Conservation (phyloP, 2,329 filamentous ascomycete species). For the Botryosphaeria dothidea region DNA sequence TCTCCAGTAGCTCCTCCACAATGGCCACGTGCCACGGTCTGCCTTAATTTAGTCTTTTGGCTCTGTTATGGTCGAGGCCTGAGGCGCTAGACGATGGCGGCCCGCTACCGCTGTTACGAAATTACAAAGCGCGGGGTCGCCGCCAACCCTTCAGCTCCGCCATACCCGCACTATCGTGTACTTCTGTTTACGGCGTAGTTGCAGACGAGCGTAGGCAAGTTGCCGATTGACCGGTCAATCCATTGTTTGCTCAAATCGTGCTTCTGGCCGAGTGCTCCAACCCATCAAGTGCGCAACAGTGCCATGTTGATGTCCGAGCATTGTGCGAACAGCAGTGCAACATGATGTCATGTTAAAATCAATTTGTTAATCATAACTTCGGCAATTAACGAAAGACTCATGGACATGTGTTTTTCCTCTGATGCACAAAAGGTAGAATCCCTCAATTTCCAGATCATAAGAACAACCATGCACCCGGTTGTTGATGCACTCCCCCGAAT, state of each 20-base stretch:
- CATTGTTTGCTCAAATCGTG: not conserved
- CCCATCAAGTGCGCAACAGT: not conserved
- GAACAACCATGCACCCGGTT: too few species aligned
- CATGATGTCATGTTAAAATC: not conserved
- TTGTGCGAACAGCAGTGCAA: not conserved
- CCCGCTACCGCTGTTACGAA: not conserved
- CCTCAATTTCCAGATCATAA: too few species aligned
- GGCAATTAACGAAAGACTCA: too few species aligned
- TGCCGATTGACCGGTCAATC: not conserved
- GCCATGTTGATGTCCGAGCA: not conserved
- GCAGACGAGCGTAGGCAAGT: not conserved
- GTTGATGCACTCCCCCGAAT: too few species aligned
- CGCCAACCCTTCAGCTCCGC: not conserved
- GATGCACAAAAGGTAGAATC: too few species aligned
- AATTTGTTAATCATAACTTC: not conserved
- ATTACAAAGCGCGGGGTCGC: not conserved
- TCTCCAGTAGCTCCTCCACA: not conserved
- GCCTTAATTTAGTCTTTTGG: not conserved
- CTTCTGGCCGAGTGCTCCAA: not conserved
- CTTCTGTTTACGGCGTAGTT: not conserved
- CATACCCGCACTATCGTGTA: not conserved
- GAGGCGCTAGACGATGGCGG: not conserved
- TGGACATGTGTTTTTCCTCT: too few species aligned
- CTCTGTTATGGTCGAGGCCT: not conserved
- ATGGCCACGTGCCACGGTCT: constrained; percentile 1